Conservation (phyloP, 495 filamentous ascomycete genomes). For the Aspergillus cristatus region DNA sequence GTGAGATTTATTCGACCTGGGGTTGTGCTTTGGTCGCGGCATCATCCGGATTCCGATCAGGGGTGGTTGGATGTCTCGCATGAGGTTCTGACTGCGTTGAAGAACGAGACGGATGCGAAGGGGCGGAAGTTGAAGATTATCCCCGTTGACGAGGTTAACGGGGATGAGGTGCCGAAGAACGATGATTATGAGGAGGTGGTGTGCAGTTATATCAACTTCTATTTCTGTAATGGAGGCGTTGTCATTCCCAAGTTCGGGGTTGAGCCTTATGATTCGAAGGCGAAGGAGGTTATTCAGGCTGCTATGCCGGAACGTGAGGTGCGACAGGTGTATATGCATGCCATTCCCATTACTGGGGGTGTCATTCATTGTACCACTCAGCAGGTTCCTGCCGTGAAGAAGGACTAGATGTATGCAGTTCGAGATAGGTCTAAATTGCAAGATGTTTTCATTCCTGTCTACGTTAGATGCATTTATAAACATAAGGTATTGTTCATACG, state of each 20-base stretch:
- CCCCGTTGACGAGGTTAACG: conserved; percentile 14
- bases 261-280: conserved; percentile 8
- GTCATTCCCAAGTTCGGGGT: conserved; percentile 20
- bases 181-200: conserved; percentile 14
- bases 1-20: conserved; percentile 18
- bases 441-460: not conserved
- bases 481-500: no score
- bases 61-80: conserved; percentile 15
- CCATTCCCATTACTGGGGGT: conserved; percentile 18
- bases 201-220: conserved; percentile 20
- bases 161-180: conserved; percentile 6
- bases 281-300: conserved; percentile 11
- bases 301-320: conserved; percentile 13
- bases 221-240: conserved; percentile 19
- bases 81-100: conserved; percentile 13
- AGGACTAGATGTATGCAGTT: no score
- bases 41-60: conserved; percentile 4
- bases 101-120: conserved; percentile 14
- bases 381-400: conserved; percentile 8
- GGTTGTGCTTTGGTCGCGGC: conserved; percentile 13
- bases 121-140: conserved; percentile 16
- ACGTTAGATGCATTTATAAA: not conserved
- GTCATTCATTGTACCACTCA: conserved; percentile 22
- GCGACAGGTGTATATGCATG: conserved; percentile 15
- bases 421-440: no score